Evolutionary conservation across 2,329 filamentous ascomycete genomes (phyloP), one percentile per base, ranked within the genome.

Genomic region (Sporothrix inflata): DNA sequence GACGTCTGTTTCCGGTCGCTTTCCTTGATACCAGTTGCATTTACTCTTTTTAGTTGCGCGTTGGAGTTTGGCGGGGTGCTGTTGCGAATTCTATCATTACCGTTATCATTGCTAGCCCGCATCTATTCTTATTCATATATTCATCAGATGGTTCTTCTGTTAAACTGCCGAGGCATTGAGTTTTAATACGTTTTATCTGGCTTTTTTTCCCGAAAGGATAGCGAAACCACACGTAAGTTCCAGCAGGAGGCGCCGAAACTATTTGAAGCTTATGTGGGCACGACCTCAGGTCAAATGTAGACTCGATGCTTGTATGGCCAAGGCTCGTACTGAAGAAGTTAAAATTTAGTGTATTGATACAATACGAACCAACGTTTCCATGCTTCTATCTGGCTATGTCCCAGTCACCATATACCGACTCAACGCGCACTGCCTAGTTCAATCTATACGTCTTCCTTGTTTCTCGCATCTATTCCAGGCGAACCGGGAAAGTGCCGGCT

Each of bases 401-500:
- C 27, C 40, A 38, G 57, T 38, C 63, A 65, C 68, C 61, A 71
- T 65, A 30, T 24, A 71, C 66, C 16, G 24, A n/a, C 42, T 55
- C 49, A 73, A 60, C 40, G 55, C 14, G 38, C 47, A 8, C 40
- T 53, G 40, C 24, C 6, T 30, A 3, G 19, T 30, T 34, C 66
- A 30, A 51, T 57, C 67, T 30, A 45, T 70, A 7, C 38, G 42
- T 55, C 30, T 57, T 47, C 19, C 27, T 30, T 24, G 30, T 16
- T 49, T 34, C 40, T 40, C 30, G 14, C 51, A 55, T 71, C 51
- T 87, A 90, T 80, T 92, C 89, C 78, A 92, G 83, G 79, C 88
- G 88, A 77, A 83, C 87, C 63, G 90, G 90, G 84, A 92, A 92
- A 80, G 86, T 91, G 79, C 90, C 90, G 77, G 86, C 85, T 82